Evolutionary conservation across 2,329 filamentous ascomycete genomes (phyloP), one percentile per base, ranked within the genome.

Genomic region (Penicillium polonicum): DNA sequence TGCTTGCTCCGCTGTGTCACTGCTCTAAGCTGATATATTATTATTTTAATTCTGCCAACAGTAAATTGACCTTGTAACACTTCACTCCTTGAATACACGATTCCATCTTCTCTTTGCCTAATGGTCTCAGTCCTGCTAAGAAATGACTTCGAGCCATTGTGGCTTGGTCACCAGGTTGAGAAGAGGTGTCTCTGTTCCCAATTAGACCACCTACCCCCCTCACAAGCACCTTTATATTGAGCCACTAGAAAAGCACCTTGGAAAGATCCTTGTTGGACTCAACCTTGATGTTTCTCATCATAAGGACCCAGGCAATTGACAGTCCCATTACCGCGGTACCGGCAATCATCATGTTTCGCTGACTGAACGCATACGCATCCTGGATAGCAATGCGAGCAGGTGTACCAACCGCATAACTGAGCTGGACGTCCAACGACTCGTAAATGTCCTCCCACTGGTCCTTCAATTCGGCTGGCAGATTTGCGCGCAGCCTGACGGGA

Each of bases 321-420:
- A 80, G 61, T 6, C 69, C 64, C 66, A 78, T 73, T 7, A 78
- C 71, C 27, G 65, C 76, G 29, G 73, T 68, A 48, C 79, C 80
- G 0, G 80, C 77, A 52, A 83, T 79, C 48, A 82, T 70, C 80
- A 83, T 82, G 49, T 76, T 72, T 7, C 73, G 69, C 68, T 80
- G 60, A 78, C 77, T 2, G 78, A 82, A 83, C 82, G 88, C 70
- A 58, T 68, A 75, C 3, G 73, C 72, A 29, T 62, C 36, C 31
- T 70, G 62, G 45, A 75, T 72, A 5, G 70, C 72, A 8, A 60
- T 62, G 17, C 70, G 65, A 4, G 65, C 61, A 13, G 63, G 54
- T 1, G 62, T 61, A 5, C 71, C 71, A 5, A 68, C 49, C 0
- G 69, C 63, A 53, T 71, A 73, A 9, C 58, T 59, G 19, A 70